A percentile compares a stretch with the other conserved stretches of the same genome.
Conservation (phyloP, 2,329 filamentous ascomycete species). For the Talaromyces albobiverticillius region DNA sequence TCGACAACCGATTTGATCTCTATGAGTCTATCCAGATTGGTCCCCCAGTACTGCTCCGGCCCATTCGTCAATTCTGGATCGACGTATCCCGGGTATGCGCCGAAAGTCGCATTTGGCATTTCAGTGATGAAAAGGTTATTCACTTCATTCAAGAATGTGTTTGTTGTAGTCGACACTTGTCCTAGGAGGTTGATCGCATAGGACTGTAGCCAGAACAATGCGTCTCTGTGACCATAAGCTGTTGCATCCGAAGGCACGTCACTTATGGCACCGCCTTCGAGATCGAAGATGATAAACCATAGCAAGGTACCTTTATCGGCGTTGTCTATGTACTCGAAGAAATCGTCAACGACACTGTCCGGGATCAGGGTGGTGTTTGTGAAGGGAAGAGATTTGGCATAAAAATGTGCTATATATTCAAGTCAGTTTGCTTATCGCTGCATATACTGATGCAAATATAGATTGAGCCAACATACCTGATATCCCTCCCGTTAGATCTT, state of each 20-base stretch:
- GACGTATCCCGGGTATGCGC: conserved; percentile 63
- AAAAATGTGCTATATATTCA: conserved; percentile 40
- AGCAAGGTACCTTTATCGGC: conserved; percentile 51
- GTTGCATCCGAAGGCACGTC: conserved; percentile 57
- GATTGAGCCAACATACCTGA: conserved; percentile 34
- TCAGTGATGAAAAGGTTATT: conserved; percentile 35
- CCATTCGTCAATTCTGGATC: conserved; percentile 49
- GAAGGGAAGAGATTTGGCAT: conserved; percentile 58
- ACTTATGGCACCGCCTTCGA: conserved; percentile 58
- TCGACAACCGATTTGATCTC: conserved; percentile 54
- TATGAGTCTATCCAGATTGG: conserved; percentile 49
- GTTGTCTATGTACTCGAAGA: conserved; percentile 56
- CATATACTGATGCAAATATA: not conserved
- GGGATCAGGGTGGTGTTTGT: conserved; percentile 48
- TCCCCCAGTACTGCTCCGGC: conserved; percentile 56
- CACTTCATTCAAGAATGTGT: conserved; percentile 52
- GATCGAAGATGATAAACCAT: conserved; percentile 64
- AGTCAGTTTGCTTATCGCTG: not conserved
- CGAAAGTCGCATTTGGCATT: conserved; percentile 37
- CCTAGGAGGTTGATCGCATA: conserved; percentile 53
- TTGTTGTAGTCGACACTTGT: conserved; percentile 45
- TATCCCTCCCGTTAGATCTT: conserved; percentile 34
- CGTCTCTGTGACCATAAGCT: conserved; percentile 63
- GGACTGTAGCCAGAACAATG: conserved; percentile 62
- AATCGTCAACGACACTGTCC: conserved; percentile 41